Evolutionary conservation across 306 rosid species (phyloP).

Genomic region (Corylus americana): DNA sequence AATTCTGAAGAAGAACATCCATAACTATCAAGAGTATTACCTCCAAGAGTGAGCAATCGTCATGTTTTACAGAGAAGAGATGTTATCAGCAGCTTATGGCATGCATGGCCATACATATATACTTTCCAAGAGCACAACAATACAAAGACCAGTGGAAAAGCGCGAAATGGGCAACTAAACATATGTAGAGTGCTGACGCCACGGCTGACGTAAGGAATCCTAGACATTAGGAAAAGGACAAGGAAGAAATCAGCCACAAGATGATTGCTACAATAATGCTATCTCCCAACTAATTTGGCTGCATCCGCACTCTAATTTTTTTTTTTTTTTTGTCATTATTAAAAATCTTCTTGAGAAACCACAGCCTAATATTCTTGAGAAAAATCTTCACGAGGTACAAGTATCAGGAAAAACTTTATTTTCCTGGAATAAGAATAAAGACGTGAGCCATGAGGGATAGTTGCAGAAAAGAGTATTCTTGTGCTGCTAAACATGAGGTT

Average conservation of each 20-base stretch:
- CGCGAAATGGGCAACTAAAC: background rate
- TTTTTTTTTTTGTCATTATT: no score
- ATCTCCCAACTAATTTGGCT: background rate
- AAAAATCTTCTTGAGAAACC: no score
- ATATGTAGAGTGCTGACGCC: conserved; percentile 19
- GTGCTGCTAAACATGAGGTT: no score
- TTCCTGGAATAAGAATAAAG: no score
- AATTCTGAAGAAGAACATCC: background rate
- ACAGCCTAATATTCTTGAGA: no score
- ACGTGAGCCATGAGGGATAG: no score
- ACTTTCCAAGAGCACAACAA: background rate
- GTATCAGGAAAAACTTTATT: no score
- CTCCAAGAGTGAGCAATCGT: background rate
- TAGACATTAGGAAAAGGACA: background rate
- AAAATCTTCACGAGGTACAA: no score
- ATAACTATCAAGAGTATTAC: background rate
- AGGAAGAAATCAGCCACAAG: background rate
- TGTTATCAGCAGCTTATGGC: background rate
- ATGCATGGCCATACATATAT: background rate
- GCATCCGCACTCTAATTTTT: no score
- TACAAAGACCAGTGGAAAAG: background rate
- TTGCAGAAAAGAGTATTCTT: no score
- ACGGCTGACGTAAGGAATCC: conserved; percentile 28
- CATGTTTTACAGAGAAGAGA: background rate
- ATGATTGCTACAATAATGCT: no score